Conservation (phyloP, 2,329 filamentous ascomycete genomes). For the Phaeomoniella chlamydospora region DNA sequence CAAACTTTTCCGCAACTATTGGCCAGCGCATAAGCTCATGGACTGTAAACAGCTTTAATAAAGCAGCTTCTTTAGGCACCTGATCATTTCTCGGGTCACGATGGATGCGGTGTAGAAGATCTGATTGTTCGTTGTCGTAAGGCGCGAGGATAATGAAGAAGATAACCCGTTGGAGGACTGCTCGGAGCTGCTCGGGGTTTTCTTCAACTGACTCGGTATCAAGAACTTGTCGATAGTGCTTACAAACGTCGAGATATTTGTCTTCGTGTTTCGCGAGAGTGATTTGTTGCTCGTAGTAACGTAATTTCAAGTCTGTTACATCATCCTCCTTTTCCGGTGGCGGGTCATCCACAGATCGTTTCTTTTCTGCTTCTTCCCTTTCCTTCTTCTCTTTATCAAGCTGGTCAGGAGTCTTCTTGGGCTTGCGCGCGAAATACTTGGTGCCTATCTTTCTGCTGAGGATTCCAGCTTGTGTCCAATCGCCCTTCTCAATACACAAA, state of each 20-base stretch:
- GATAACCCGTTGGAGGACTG: conserved; percentile 84
- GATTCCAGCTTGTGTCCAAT: conserved; percentile 93
- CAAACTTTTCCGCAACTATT: conserved; percentile 76
- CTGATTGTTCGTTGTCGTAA: conserved; percentile 96
- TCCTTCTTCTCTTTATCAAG: conserved; percentile 83
- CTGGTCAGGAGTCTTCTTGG: conserved; percentile 80
- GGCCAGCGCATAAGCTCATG: conserved; percentile 98
- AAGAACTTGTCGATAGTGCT: conserved; percentile 91
- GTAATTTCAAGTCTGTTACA: conserved; percentile 88
- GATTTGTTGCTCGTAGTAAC: conserved; percentile 96
- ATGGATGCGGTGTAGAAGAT: conserved; percentile 85
- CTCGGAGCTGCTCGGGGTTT: conserved; percentile 69
- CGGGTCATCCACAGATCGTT: conserved; percentile 60
- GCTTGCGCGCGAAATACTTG: conserved; percentile 75
- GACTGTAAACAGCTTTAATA: conserved; percentile 88
- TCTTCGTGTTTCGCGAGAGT: conserved; percentile 88
- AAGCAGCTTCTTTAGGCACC: conserved; percentile 65
- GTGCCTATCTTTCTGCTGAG: conserved; percentile 95
- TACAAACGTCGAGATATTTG: conserved; percentile 96
- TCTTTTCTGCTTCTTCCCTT: conserved; percentile 68
- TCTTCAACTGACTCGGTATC: conserved; percentile 93
- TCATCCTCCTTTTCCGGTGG: conserved; percentile 64
- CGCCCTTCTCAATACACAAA: conserved; percentile 85
- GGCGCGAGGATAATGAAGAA: conserved; percentile 95
- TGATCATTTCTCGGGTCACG: conserved; percentile 68